These are phyloP conservation scores for Gossypium stocksii DNA, from an alignment of 345 rosid species.

Conservation along the genomic window DNA sequence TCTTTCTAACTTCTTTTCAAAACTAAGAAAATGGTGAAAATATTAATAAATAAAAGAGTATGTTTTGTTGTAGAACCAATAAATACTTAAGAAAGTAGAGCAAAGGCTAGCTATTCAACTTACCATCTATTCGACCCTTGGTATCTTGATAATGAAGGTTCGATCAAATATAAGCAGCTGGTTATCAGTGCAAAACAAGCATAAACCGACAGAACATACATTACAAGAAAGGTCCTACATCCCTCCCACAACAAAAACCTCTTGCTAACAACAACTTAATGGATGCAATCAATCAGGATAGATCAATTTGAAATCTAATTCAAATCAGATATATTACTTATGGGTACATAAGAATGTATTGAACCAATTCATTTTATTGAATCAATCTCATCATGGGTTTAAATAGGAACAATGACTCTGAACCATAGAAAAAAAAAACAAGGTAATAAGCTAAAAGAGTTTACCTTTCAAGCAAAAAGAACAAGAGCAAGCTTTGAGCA, in stretches of 20 bases:
- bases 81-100: slow-evolving; percentile 1
- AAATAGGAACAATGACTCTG: not conserved
- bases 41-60: not conserved
- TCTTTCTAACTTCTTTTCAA: slow-evolving; percentile 78
- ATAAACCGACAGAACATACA: not conserved
- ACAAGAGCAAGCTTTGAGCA: slow-evolving; percentile 64
- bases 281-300: not conserved
- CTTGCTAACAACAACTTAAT: not conserved
- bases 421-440: not conserved
- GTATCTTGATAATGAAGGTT: slow-evolving; percentile 89
- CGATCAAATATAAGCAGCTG: slow-evolving; percentile 92
- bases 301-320: not conserved
- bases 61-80: slow-evolving; percentile 6
- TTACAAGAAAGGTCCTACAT: not conserved
- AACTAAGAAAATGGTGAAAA: slow-evolving; percentile 30
- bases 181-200: slow-evolving; percentile 20
- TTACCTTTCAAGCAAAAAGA: slow-evolving; percentile 84
- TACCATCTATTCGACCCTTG: slow-evolving; percentile 75
- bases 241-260: not conserved
- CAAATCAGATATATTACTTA: not conserved
- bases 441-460: not conserved
- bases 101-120: slow-evolving; percentile 10
- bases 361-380: too few relatives aligned
- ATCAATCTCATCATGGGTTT: not conserved
- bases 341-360: not conserved